A percentile compares a stretch with the other conserved stretches of the same genome.
These are phyloP conservation scores for Agapanthus africanus DNA, from an alignment of 106 monocot genomes.

Conservation along the genomic window DNA sequence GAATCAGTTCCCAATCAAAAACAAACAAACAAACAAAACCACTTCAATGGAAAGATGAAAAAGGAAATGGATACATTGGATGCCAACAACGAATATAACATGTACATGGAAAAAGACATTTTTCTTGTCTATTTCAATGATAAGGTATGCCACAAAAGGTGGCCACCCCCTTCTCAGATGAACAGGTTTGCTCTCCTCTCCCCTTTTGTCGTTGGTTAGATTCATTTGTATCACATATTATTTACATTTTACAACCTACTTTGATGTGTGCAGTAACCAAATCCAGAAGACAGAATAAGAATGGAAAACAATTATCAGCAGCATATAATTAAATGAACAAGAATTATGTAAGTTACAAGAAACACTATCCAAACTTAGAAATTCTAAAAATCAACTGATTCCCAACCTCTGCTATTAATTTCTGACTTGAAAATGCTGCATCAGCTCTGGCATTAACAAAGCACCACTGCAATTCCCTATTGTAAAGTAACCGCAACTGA, in stretches of 20 bases:
- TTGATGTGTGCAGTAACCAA: neutral
- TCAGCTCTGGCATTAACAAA: slow-evolving; percentile 66
- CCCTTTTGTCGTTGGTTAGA: too few species aligned
- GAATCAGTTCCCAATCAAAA: slow-evolving; percentile 11
- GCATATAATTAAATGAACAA: neutral
- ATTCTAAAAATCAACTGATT: neutral
- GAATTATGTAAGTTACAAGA: neutral
- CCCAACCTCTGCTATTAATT: slow-evolving; percentile 57
- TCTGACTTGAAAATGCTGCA: slow-evolving; percentile 38
- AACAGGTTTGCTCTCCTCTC: too few species aligned
- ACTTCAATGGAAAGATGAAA: neutral
- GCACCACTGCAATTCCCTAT: slow-evolving; percentile 71
- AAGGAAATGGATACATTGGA: neutral
- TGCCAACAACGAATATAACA: neutral
- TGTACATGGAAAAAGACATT: neutral
- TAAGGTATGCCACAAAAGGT: neutral
- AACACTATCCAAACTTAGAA: neutral
- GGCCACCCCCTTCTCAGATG: too few species aligned
- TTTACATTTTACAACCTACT: neutral
- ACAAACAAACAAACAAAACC: too few species aligned
- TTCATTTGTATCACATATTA: too few species aligned
- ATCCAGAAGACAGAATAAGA: neutral
- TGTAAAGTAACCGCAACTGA: slow-evolving; percentile 53
- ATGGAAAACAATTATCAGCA: neutral
- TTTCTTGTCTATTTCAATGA: neutral